A percentile compares a stretch with the other conserved stretches of the same genome.
Conservation (phyloP, 2,329 filamentous ascomycete species). For the Colletotrichum sp. region DNA sequence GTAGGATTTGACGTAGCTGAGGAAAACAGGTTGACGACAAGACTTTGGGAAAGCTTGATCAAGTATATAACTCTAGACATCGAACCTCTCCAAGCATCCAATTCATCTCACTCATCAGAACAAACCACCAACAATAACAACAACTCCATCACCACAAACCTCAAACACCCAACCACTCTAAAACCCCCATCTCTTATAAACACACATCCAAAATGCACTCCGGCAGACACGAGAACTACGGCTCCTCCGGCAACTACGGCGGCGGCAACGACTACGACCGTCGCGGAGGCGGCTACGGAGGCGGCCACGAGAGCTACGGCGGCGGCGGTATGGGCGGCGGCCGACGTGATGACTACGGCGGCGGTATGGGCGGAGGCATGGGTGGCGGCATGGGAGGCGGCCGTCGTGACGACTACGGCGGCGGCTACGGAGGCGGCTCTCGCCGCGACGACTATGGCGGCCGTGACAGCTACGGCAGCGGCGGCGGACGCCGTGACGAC, state of each 20-base stretch:
- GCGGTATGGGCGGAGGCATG: not conserved
- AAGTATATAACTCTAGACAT: not conserved
- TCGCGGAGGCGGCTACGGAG: not conserved
- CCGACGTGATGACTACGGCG: too few relatives aligned
- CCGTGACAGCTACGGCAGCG: not conserved
- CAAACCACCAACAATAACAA: not conserved
- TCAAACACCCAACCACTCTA: not conserved
- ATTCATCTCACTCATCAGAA: not conserved
- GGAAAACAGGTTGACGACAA: not conserved
- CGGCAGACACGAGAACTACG: conserved; percentile 17
- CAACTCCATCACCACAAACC: not conserved
- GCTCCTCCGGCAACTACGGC: conserved; percentile 8
- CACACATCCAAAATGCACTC: not conserved
- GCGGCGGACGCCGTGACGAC: not conserved
- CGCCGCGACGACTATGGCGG: not conserved
- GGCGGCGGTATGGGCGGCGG: not conserved
- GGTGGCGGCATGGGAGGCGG: too few relatives aligned
- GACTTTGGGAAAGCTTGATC: not conserved
- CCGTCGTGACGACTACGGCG: too few relatives aligned
- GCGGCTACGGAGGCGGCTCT: not conserved
- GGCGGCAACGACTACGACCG: conserved; percentile 1
- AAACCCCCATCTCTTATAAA: not conserved
- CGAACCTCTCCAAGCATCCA: not conserved
- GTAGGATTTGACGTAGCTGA: conserved; percentile 11
- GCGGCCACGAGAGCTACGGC: not conserved